phyloP scores from a whole-genome alignment of 2,329 filamentous ascomycete species.

The Mycogone perniciosa region DNA sequence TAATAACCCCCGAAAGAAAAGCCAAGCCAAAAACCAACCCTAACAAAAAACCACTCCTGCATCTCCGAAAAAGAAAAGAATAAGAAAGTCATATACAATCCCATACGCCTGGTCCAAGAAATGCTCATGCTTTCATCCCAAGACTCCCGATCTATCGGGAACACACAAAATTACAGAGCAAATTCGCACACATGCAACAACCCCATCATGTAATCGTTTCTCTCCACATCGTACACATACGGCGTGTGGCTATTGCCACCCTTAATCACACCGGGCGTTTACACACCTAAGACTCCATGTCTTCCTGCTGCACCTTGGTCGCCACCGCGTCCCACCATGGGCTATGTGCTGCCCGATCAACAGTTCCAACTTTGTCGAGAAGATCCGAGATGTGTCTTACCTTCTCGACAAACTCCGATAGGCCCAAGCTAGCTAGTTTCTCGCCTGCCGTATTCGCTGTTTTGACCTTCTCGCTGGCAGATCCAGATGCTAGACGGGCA shows the following conservation, averaged over 20 bases:
- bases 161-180: too few relatives aligned
- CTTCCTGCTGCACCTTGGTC: conserved; percentile 45
- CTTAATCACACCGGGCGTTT: background rate
- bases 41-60: background rate
- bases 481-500: conserved; percentile 56
- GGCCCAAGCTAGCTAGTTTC: conserved; percentile 59
- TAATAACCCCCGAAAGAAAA: background rate
- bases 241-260: background rate
- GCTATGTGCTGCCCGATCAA: conserved; percentile 63
- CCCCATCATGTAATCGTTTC: background rate
- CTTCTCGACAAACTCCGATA: conserved; percentile 66
- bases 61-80: background rate
- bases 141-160: too few relatives aligned
- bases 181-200: too few relatives aligned
- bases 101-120: background rate
- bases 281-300: conserved; percentile 19
- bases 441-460: conserved; percentile 64
- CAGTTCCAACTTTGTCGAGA: conserved; percentile 55
- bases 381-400: conserved; percentile 65
- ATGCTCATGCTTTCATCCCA: background rate
- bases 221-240: conserved; percentile 5
- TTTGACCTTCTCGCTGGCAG: conserved; percentile 63
- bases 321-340: conserved; percentile 65
- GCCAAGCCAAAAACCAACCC: background rate
- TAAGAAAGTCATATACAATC: background rate